Evolutionary conservation across 345 rosid genomes (phyloP), one percentile per base, ranked within the genome.

Genomic region (Eucalyptus sp.): DNA sequence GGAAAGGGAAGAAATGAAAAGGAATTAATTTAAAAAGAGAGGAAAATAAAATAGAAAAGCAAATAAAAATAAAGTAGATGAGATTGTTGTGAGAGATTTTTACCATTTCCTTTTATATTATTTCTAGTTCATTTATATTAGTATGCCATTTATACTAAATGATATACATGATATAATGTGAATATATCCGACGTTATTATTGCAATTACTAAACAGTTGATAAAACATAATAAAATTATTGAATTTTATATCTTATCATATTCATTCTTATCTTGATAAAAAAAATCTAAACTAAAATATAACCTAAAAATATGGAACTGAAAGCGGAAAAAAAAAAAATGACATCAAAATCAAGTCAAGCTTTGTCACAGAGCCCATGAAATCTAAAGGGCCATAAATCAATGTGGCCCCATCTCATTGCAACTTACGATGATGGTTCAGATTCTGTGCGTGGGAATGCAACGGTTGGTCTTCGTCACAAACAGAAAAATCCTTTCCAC

Each of bases 141-240:
- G 4, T 52, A 52, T 7, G 24, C 2, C 4, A 52, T 52, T 52
- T 52, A 52, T 52, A 7, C 1, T 52, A 52, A 18, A 52, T 0
- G 18, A 18, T 52, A 18, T 18, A 52, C 10, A 18, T 52, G 0
- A 52, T 52, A 52, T 52, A 18, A 52, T 18, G 1, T 52, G 0
- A 52, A 18, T 18, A 52, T 18, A 7, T 52, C 1, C 1, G 0
- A 18, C 1, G 0, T 17, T 52, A 52, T 52, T 52, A 52, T 0
- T 17, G 4, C 10, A 18, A 52, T 52, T 4, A 7, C 24, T 52
- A 52, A 18, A 52, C 0, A 52, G 0, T 52, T 52, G 58, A 52
- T 52, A 52, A 2, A 52, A 52, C 18, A 52, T 52, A 52, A 52
- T 52, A 18, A 52, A 52, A 52, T 52, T 0, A 18, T 18, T 7